Conservation (phyloP, 2,329 filamentous ascomycete genomes). For the Madurella fahalii region DNA sequence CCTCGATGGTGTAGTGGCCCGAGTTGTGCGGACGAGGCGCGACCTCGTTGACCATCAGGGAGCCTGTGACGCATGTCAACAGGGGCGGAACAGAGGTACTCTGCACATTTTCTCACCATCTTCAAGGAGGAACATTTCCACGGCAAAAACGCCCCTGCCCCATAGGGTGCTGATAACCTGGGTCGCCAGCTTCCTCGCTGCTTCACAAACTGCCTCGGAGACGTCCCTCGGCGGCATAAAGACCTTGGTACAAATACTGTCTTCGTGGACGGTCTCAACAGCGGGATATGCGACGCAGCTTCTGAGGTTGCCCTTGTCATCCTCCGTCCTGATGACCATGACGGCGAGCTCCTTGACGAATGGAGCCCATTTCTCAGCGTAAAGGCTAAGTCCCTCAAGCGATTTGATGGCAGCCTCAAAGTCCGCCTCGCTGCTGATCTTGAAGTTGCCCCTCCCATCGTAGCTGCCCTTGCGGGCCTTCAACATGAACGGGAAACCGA, state of each 20-base stretch:
- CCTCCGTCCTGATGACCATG: constrained; percentile 88
- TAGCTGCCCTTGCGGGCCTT: constrained; percentile 89
- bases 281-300: constrained; percentile 71
- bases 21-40: constrained; percentile 83
- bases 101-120: constrained; percentile 48
- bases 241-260: constrained; percentile 90
- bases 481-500: constrained; percentile 86
- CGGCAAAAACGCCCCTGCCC: constrained; percentile 91
- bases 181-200: constrained; percentile 72
- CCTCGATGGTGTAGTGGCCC: constrained; percentile 93
- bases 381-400: constrained; percentile 68
- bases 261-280: constrained; percentile 92
- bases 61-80: constrained; percentile 34
- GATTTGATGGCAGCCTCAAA: constrained; percentile 62
- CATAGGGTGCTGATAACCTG: constrained; percentile 75
- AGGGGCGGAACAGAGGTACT: not conserved
- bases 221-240: constrained; percentile 79
- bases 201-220: constrained; percentile 52
- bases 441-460: constrained; percentile 73
- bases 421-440: constrained; percentile 43
- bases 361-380: constrained; percentile 84
- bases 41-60: constrained; percentile 79
- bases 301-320: constrained; percentile 50
- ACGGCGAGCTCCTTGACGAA: constrained; percentile 87
- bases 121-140: constrained; percentile 86